Evolutionary conservation across 139 green algal species (phyloP).

Genomic region (Monoraphidium neglectum): DNA sequence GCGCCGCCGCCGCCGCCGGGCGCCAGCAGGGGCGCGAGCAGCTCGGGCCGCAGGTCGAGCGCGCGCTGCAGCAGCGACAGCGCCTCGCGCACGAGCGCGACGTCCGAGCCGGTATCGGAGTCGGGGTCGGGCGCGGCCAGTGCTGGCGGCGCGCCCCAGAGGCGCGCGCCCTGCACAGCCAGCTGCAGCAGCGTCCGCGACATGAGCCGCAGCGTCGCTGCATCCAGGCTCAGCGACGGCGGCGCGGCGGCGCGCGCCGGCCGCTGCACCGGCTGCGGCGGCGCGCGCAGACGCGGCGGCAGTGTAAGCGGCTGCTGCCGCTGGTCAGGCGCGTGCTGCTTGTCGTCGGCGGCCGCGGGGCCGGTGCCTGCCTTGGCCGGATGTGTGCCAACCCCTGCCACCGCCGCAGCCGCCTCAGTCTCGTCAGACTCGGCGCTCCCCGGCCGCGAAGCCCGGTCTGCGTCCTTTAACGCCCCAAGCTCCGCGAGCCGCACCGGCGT

Average conservation of each 20-base stretch:
- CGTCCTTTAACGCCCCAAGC: no score
- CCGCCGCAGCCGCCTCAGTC: no score
- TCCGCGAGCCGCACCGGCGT: no score
- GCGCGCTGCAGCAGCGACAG: slow-evolving; percentile 36
- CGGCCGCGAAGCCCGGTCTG: no score
- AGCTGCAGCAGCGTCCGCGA: slow-evolving; percentile 24
- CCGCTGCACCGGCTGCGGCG: not conserved
- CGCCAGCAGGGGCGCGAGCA: slow-evolving; percentile 32
- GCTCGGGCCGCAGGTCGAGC: slow-evolving; percentile 20
- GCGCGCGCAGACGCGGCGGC: slow-evolving; percentile 5
- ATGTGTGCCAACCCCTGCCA: no score
- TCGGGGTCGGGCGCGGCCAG: not conserved
- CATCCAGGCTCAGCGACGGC: not conserved
- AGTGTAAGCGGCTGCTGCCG: not conserved
- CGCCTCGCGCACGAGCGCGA: slow-evolving; percentile 27
- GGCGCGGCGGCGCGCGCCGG: not conserved
- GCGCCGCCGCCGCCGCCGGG: not conserved
- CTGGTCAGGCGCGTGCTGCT: slow-evolving; percentile 2
- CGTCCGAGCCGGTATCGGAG: not conserved
- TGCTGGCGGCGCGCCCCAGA: slow-evolving; percentile 26
- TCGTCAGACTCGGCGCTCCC: no score
- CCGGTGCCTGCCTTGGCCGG: no score
- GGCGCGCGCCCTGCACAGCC: slow-evolving; percentile 16
- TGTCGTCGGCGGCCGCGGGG: no score
- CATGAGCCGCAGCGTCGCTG: slow-evolving; percentile 5